Evolutionary conservation across 768 basidiomycete genomes (phyloP), one percentile per base, ranked within the genome.

Genomic region (Chalciporus sphaerocephalus): DNA sequence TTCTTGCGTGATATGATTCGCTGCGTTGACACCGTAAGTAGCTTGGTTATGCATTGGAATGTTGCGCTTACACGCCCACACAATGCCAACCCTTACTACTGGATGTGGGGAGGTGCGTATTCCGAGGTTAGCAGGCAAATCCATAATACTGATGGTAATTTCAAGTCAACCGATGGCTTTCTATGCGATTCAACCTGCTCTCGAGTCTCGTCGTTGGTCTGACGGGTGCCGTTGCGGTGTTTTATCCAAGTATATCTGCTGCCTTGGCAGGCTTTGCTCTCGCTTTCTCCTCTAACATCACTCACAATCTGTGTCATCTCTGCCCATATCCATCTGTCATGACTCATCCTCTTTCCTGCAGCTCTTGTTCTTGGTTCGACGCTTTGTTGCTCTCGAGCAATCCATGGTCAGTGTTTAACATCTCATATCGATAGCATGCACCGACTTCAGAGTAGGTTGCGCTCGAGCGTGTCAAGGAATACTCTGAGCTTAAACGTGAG

Each of bases 401-500:
- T 87, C 87, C 11, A 92, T 96, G 91, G 92, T 89, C 47, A 44
- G 64, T 21, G 13, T n/a, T 30, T 13, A 18, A 17, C 6, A 23
- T 18, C 16, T 27, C 30, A 16, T 30, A n/a, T 12, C 1, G 10
- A 42, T 32, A 18, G 22, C 16, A 28, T 35, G 39, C 8, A 16
- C 42, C 52, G 20, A 51, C 46, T 30, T 44, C 13, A 30, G 23
- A 38, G 13, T 44, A 87, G 86, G 86, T 91, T 53, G 84, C 88
- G 24, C 69, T 92, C 27, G 92, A 94, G 63, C 85, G 93, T 41
- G 80, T 95, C 62, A 92, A 92, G 60, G 93, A 95, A 68, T 94
- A 87, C 61, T 86, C 91, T 4, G 87, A 92, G 52, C 66, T 93
- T 22, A 62, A 71, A 33, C 76, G 76, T 21, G 93, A 97, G 69